Percentiles rank a stretch among this genome's conserved stretches.
Evolutionary conservation across 768 basidiomycete species (phyloP).

Genomic region (Mycena vulgaris): DNA sequence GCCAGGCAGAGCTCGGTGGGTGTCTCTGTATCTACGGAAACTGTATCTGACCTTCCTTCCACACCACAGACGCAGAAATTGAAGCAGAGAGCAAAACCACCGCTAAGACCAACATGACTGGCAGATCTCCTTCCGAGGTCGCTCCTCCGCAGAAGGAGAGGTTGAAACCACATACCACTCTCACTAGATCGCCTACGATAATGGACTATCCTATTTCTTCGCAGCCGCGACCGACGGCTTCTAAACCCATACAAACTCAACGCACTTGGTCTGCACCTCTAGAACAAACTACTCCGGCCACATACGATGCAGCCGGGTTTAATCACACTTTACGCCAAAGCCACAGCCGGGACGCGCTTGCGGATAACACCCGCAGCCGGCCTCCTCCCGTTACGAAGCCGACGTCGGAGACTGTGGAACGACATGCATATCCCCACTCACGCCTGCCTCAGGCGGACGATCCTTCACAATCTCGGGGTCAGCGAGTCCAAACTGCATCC

Average conservation of each 20-base stretch:
- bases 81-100: not conserved
- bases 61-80: not conserved
- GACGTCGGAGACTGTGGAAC: not conserved
- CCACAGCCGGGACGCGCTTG: not conserved
- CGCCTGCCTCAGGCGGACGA: not conserved
- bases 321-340: not conserved
- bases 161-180: not conserved
- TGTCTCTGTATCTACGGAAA: not conserved
- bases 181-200: not conserved
- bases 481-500: no score
- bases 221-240: not conserved
- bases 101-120: not conserved
- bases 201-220: constrained; percentile 1
- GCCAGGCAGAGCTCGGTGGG: not conserved
- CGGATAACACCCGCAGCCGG: not conserved
- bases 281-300: not conserved
- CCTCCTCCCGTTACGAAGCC: not conserved
- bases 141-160: not conserved
- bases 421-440: not conserved
- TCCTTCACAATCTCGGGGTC: no score
- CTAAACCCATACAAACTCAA: not conserved
- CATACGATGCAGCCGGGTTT: not conserved
- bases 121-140: not conserved
- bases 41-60: not conserved
- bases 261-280: not conserved